A percentile compares a stretch with the other conserved stretches of the same genome.
Conservation (phyloP, 2,329 filamentous ascomycete genomes). For the Botrytis squamosa region DNA sequence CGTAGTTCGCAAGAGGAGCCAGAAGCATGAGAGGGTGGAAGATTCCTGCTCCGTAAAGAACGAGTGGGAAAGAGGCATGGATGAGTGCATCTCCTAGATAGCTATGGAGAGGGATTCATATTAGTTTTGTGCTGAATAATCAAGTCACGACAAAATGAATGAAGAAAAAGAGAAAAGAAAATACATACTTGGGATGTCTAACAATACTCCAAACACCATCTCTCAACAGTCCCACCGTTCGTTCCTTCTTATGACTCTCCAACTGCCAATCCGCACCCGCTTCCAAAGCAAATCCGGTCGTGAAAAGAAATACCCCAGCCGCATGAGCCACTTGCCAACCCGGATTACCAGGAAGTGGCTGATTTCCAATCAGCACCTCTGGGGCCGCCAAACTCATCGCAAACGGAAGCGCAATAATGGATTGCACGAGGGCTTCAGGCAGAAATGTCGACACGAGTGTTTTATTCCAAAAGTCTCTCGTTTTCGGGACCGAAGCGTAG, state of each 20-base stretch:
- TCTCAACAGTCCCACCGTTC: slow-evolving; percentile 1
- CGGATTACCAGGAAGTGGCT: slow-evolving; percentile 13
- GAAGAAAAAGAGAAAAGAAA: neutral
- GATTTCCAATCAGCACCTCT: neutral
- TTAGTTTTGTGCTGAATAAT: neutral
- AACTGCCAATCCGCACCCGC: slow-evolving; percentile 24
- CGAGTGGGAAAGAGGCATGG: slow-evolving; percentile 24
- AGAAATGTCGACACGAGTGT: slow-evolving; percentile 21
- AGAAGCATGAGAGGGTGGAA: slow-evolving; percentile 24
- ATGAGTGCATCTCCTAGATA: slow-evolving; percentile 26
- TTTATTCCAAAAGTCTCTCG: slow-evolving; percentile 22
- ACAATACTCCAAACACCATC: slow-evolving; percentile 26
- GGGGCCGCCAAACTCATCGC: slow-evolving; percentile 17
- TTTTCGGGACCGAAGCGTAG: slow-evolving; percentile 15
- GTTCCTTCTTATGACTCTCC: slow-evolving; percentile 12
- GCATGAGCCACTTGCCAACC: slow-evolving; percentile 19
- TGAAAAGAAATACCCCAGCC: slow-evolving; percentile 22
- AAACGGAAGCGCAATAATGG: slow-evolving; percentile 23
- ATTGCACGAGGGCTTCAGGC: slow-evolving; percentile 23
- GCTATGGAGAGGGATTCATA: neutral
- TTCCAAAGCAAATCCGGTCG: slow-evolving; percentile 23
- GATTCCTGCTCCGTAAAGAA: slow-evolving; percentile 24
- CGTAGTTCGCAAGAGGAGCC: slow-evolving; percentile 23
- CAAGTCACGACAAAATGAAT: neutral
- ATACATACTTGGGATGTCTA: slow-evolving; percentile 25